Evolutionary conservation across 495 filamentous ascomycete genomes (phyloP), one percentile per base, ranked within the genome.

Genomic region (Neurospora intermedia): DNA sequence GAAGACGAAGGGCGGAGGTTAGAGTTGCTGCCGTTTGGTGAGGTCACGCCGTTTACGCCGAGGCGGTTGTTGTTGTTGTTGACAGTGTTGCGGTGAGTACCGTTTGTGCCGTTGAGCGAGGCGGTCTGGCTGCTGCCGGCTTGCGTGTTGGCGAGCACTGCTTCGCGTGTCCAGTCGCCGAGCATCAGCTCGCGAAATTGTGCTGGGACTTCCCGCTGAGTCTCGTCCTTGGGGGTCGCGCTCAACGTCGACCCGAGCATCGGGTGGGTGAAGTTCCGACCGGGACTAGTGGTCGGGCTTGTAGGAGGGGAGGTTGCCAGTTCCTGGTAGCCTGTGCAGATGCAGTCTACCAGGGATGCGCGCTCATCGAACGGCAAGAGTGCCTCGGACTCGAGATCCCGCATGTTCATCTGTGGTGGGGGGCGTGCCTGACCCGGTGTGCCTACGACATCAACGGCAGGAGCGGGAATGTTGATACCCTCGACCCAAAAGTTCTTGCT

Each of bases 401-500:
- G 80, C 4, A 84, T 73, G 10, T 85, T 83, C 31, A 89, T 78
- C 69, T 82, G 82, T n/a, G 81, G 80, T 69, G 84, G 78, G 7
- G 85, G 83, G 16, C 79, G 81, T 35, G 84, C 77, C 72, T 80
- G 75, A 16, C 86, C 87, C 73, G 86, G 80, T 87, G 81, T 83
- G 39, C 83, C 83, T 2, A 83, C 79, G 40, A 83, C 77, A 54
- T 83, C 82, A 4, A 88, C 71, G 4, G 84, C 75, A 0, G 93
- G 93, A 6, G 94, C 80, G 6, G 95, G 83, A 5, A 96, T 80
- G 71, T 88, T 85, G 48, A 96, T 83, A n/a, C 84, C 87, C 39
- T 91, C 85, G 6, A 95, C 84, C 94, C 94, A 98, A 45, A 94
- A 86, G 54, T 89, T 83, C 74, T 91, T 88, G 72, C 84, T 86